Evolutionary conservation across 208 protist genomes (phyloP).

Genomic region (Cochliopodium minus): DNA sequence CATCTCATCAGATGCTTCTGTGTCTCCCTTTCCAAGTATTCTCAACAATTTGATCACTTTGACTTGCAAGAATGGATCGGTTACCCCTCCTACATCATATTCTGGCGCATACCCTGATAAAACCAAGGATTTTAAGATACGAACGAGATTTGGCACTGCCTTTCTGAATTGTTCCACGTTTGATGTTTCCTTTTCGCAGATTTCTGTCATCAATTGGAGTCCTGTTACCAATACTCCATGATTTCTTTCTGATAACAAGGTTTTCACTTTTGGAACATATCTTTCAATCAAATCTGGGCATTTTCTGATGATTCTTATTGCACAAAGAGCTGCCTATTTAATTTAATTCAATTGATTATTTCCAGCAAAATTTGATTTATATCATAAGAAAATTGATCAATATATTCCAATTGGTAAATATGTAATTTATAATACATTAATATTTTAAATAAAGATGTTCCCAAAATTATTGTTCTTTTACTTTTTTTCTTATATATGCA

Average conservation of each 20-base stretch:
- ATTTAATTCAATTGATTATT: no score
- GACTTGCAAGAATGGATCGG: slow-evolving; percentile 94
- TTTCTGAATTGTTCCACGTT: slow-evolving; percentile 35
- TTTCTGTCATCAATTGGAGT: slow-evolving; percentile 45
- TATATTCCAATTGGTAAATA: no score
- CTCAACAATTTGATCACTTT: slow-evolving; percentile 80
- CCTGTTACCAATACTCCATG: slow-evolving; percentile 41
- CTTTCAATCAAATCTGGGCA: slow-evolving; percentile 31
- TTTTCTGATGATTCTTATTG: slow-evolving; percentile 68
- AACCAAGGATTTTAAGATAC: slow-evolving; percentile 78
- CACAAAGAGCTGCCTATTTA: slow-evolving; percentile 56
- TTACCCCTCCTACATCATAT: slow-evolving; percentile 77
- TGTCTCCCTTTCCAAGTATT: slow-evolving; percentile 72
- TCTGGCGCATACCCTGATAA: slow-evolving; percentile 72
- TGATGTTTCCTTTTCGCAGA: slow-evolving; percentile 30
- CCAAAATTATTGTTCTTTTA: no score
- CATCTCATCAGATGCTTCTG: slow-evolving; percentile 70
- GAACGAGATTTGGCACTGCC: slow-evolving; percentile 65
- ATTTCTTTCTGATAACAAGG: neutral
- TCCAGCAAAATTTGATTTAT: no score
- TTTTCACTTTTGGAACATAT: slow-evolving; percentile 5
- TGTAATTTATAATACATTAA: no score
- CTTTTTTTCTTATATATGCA: slow-evolving; percentile 80
- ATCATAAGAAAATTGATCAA: no score
- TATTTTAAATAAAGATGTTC: no score